phyloP scores from a whole-genome alignment of 2,329 filamentous ascomycete genomes.

The Beauveria varroae region DNA sequence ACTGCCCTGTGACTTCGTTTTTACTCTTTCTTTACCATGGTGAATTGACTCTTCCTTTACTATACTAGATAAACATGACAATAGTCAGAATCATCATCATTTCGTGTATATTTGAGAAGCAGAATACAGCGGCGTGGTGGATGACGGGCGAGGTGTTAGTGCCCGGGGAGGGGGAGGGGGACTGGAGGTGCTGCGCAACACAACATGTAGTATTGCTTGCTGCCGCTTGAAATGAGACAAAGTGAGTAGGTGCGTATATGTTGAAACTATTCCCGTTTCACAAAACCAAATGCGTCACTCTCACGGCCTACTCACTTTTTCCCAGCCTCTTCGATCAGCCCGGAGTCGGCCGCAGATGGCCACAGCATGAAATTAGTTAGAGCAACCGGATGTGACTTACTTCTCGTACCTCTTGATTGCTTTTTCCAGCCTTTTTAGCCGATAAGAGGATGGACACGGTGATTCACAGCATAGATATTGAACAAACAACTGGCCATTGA shows the following conservation, averaged over 20 bases:
- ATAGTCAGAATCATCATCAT: too few relatives aligned
- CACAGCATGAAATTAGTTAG: neutral
- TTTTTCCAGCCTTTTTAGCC: too few relatives aligned
- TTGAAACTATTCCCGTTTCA: neutral
- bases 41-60: too few relatives aligned
- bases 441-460: too few relatives aligned
- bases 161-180: too few relatives aligned
- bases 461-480: too few relatives aligned
- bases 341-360: neutral
- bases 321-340: neutral
- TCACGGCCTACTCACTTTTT: neutral
- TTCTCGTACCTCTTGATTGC: neutral
- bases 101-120: neutral
- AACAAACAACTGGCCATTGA: too few relatives aligned
- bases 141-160: neutral
- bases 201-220: neutral
- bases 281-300: neutral
- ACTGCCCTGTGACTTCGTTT: neutral
- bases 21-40: too few relatives aligned
- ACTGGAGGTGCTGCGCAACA: neutral
- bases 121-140: neutral
- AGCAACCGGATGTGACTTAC: neutral
- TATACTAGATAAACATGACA: too few relatives aligned
- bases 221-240: neutral
- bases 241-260: neutral